Percentiles rank a stretch among this genome's conserved stretches.
Conservation (phyloP, 768 basidiomycete genomes). For the Boletus huronensis region DNA sequence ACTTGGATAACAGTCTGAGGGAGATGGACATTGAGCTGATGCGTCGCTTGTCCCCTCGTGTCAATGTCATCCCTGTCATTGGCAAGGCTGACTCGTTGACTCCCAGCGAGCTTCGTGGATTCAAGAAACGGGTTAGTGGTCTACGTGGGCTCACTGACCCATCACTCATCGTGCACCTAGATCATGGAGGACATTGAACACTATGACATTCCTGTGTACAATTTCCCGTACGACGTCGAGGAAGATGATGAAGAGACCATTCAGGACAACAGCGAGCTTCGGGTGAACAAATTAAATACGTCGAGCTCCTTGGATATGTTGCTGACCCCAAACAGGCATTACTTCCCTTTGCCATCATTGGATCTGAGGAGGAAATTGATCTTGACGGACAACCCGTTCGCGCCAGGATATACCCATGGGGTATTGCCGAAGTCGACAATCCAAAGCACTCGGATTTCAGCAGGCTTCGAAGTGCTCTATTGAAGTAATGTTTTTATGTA, state of each 20-base stretch:
- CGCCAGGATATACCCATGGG: constrained; percentile 97
- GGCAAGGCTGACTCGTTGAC: constrained; percentile 97
- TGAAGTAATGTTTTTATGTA: constrained; percentile 56
- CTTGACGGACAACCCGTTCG: constrained; percentile 88
- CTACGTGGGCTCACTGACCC: neutral
- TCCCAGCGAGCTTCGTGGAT: constrained; percentile 85
- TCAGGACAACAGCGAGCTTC: constrained; percentile 92
- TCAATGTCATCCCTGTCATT: constrained; percentile 97
- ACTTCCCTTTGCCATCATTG: constrained; percentile 95
- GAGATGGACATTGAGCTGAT: constrained; percentile 99
- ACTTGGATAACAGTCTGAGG: constrained; percentile 54
- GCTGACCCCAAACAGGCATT: constrained; percentile 52
- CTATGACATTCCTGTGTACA: constrained; percentile 97
- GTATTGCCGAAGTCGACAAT: constrained; percentile 97
- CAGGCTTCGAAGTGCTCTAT: constrained; percentile 83
- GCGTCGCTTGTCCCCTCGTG: constrained; percentile 94
- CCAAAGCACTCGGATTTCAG: constrained; percentile 99
- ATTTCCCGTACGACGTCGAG: constrained; percentile 99
- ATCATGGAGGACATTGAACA: constrained; percentile 99
- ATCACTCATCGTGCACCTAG: constrained; percentile 39
- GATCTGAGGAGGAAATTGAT: constrained; percentile 95
- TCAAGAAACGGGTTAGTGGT: constrained; percentile 82
- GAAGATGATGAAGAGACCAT: constrained; percentile 99
- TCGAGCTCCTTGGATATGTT: constrained; percentile 1
- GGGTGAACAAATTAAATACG: constrained; percentile 47